Base-by-base conservation (phyloP, 345 rosid genomes). In the Heritiera littoralis region DNA sequence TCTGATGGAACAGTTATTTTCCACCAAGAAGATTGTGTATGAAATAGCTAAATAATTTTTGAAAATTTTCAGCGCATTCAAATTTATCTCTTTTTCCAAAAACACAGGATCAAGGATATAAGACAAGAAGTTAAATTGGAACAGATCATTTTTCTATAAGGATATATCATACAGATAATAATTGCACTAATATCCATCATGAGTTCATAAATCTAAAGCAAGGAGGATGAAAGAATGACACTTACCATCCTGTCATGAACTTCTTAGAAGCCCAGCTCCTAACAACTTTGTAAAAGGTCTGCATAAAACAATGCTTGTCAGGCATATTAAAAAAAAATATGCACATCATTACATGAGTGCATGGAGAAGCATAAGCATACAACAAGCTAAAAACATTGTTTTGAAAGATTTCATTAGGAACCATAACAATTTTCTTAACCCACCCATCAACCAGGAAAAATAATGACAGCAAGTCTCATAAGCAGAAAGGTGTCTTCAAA, bases 251-350 rank as follows among this genome's bases (percentile, higher is more conserved):
- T 59, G 98, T 94, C 96, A 97, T 93, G 88, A 97, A 97, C 87
- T 97, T 97, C 78, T 97, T 97, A 4, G 98, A 94, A 58, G 98
- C 98, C 99, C 99, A 97, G 92, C 99, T 94, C 86, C 94, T 84
- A 79, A 93, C 76, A 72, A 97, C 90, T 83, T 91, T 94, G 94
- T 87, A 92, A 85, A 92, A 91, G 0, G 98, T 93, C 98, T 94
- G 80, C 86, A 90, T 41, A 12, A 83, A 75, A 81, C 68, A 35
- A 56, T 55, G 28, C 43, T 69, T 30, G 66, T 74, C 65, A 80
- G 77, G 75, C 8, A 52, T 18, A 9, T 4, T 51, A 7, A 28
- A 28, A 14, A 54, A 6, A 9, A 71, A 52, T 18, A 28, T 10
- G 3, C 38, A 23, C 1, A 23, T 20, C 9, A n/a, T 18, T 17